phyloP scores from a whole-genome alignment of 768 basidiomycete genomes.

The Phylloporus arenicola region DNA sequence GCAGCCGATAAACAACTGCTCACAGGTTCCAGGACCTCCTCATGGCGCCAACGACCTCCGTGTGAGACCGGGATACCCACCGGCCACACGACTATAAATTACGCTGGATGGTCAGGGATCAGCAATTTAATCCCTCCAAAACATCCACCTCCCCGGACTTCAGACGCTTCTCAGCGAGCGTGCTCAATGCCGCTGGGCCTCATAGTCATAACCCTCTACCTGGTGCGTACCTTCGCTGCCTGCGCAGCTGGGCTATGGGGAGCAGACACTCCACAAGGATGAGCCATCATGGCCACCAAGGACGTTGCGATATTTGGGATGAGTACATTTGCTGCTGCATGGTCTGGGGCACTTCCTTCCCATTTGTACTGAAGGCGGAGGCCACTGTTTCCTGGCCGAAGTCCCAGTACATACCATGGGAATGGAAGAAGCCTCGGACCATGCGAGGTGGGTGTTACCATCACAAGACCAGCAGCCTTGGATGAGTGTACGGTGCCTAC shows the following conservation, averaged over 20 bases:
- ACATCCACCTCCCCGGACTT: slow-evolving; percentile 5
- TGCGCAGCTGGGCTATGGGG: slow-evolving; percentile 17
- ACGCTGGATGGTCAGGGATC: slow-evolving; percentile 11
- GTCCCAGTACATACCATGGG: slow-evolving; percentile 48
- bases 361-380: slow-evolving; percentile 31
- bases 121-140: slow-evolving; percentile 8
- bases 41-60: slow-evolving; percentile 14
- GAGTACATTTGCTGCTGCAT: slow-evolving; percentile 26
- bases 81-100: slow-evolving; percentile 22
- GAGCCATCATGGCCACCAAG: slow-evolving; percentile 2
- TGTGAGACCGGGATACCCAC: slow-evolving; percentile 9
- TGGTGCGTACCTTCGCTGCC: slow-evolving; percentile 14
- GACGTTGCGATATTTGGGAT: slow-evolving; percentile 17
- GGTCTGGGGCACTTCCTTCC: slow-evolving; percentile 35
- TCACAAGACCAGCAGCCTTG: slow-evolving; percentile 20
- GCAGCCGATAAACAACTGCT: slow-evolving; percentile 19
- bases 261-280: background rate
- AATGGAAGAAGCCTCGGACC: slow-evolving; percentile 49
- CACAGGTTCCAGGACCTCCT: slow-evolving; percentile 18
- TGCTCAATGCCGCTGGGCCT: background rate
- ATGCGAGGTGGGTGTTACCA: slow-evolving; percentile 26
- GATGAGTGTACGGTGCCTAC: background rate
- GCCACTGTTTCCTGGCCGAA: slow-evolving; percentile 27
- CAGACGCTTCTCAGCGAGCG: background rate
- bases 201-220: background rate